These are phyloP conservation scores for Boletus fagicola DNA, from an alignment of 768 basidiomycete genomes.

Conservation along the genomic window DNA sequence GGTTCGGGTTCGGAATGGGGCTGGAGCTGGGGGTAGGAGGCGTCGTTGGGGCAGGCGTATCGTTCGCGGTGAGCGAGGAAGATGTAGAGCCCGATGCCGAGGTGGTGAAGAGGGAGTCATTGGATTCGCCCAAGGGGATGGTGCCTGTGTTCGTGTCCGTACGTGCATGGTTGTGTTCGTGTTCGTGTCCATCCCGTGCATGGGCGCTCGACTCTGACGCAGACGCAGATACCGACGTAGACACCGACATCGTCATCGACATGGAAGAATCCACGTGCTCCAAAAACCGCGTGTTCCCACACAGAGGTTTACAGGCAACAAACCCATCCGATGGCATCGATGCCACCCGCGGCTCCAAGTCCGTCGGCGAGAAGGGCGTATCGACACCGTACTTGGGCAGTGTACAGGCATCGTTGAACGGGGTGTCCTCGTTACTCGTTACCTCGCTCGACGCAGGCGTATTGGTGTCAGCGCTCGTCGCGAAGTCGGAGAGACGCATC, in stretches of 20 bases:
- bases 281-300: constrained; percentile 19
- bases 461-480: not conserved
- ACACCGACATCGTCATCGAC: constrained; percentile 14
- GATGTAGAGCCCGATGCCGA: constrained; percentile 16
- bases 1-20: not conserved
- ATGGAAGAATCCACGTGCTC: constrained; percentile 21
- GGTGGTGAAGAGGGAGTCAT: constrained; percentile 30
- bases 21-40: constrained; percentile 27
- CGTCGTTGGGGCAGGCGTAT: constrained; percentile 24
- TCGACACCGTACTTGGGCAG: constrained; percentile 19
- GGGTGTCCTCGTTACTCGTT: constrained; percentile 9
- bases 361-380: constrained; percentile 8
- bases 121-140: constrained; percentile 25
- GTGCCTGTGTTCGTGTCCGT: not conserved
- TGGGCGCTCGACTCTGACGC: constrained; percentile 8
- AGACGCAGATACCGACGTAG: constrained; percentile 6
- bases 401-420: constrained; percentile 21
- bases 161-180: not conserved
- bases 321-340: constrained; percentile 13
- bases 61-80: constrained; percentile 23
- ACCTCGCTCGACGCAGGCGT: constrained; percentile 17
- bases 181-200: not conserved
- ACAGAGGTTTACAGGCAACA: not conserved
- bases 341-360: constrained; percentile 5
- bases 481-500: constrained; percentile 21